Evolutionary conservation across 1,284 basidiomycete species (phyloP), one percentile per base, ranked within the genome.

Genomic region (Takashimella tepidaria): DNA sequence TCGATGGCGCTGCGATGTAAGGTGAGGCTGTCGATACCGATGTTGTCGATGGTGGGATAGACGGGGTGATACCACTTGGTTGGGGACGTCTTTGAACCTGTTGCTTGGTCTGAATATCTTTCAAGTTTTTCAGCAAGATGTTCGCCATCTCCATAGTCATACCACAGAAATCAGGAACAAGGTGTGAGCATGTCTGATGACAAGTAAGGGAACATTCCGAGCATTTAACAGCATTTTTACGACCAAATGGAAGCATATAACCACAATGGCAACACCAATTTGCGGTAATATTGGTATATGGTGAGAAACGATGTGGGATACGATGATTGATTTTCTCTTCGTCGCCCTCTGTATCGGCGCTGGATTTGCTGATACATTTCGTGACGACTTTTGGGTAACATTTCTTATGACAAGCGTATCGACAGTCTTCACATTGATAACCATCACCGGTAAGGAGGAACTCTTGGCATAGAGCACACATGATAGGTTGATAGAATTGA

Each of bases 251-350:
- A 41, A 98, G 84, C 83, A 99, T 97, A 69, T 92, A 92, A 61
- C 96, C 96, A 75, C 96, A 99, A 75, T 99, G 96, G 74, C 95
- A 98, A 76, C 96, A 99, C 96, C 96, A 99, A 72, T 96, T 98
- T 22, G 96, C 90, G 47, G 92, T 90, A 58, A 98, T 87, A 74
- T 97, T 98, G 63, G 93, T 98, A 72, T 98, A 86, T 25, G 92
- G 87, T 69, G 95, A 91, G 79, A 98, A 99, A 22, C 96, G 88
- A 77, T 99, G 96, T 45, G 96, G 96, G 67, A 99, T 98, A 53
- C 96, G 89, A 77, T 98, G 93, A 69, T 99, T 98, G 74, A 98
- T 92, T 79, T 98, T 97, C 77, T 98, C 93, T 76, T 91, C 95
- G 76, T 98, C 95, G 55, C 86, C 89, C 64, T 97, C 91, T 89